phyloP scores from a whole-genome alignment of 73 alveolate species.

The Paramecium octaurelia region DNA sequence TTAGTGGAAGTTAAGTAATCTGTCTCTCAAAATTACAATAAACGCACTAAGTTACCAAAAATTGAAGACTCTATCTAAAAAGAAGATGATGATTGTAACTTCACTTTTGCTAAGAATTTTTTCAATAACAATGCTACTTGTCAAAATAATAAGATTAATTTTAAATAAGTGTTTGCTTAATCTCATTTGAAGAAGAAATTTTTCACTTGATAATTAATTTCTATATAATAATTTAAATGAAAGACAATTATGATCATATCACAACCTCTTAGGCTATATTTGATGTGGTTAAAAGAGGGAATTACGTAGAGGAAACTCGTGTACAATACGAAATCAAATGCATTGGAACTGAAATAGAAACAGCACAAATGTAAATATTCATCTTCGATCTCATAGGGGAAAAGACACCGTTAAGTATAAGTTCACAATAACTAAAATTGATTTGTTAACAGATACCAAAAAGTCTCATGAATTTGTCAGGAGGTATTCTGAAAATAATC shows the following conservation, averaged over 20 bases:
- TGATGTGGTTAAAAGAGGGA: neutral
- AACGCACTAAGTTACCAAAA: constrained; percentile 4
- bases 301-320: neutral
- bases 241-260: neutral
- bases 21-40: neutral
- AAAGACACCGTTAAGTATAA: neutral
- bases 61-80: neutral
- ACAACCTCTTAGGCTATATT: neutral
- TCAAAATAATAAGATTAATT: neutral
- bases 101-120: neutral
- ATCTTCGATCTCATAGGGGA: neutral
- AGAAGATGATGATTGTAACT: neutral
- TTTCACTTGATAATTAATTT: neutral
- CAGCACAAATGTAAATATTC: neutral
- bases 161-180: neutral
- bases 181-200: constrained; percentile 16
- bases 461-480: neutral
- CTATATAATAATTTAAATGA: neutral
- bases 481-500: neutral
- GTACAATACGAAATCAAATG: neutral
- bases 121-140: neutral
- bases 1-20: neutral
- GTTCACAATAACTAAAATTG: neutral
- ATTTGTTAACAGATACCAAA: neutral
- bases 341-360: neutral